A percentile compares a stretch with the other conserved stretches of the same genome.
These are phyloP conservation scores for Naganishia vaughanmartiniae DNA, from an alignment of 768 basidiomycete species.

Conservation along the genomic window DNA sequence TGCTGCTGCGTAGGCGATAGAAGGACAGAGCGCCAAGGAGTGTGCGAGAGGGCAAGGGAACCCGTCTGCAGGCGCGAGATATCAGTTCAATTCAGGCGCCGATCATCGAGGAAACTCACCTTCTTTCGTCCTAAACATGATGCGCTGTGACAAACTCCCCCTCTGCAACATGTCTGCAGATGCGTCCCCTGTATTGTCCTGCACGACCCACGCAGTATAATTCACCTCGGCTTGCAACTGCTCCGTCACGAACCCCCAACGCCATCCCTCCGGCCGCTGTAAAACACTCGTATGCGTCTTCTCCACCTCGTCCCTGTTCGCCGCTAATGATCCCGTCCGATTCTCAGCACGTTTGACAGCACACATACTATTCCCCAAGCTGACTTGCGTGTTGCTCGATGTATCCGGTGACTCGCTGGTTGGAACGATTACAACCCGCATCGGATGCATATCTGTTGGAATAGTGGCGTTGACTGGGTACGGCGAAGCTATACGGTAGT, in stretches of 20 bases:
- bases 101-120: conserved; percentile 34
- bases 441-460: not conserved
- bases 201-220: conserved; percentile 47
- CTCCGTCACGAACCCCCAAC: conserved; percentile 38
- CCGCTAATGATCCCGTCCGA: conserved; percentile 28
- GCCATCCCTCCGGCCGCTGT: conserved; percentile 41
- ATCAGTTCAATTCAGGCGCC: not conserved
- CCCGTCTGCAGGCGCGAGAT: conserved; percentile 25
- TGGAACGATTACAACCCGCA: conserved; percentile 40
- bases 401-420: conserved; percentile 31
- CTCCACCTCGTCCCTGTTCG: conserved; percentile 26
- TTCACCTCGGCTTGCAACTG: conserved; percentile 34
- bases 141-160: conserved; percentile 36
- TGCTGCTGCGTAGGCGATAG: conserved; percentile 46
- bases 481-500: conserved; percentile 48
- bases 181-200: conserved; percentile 29
- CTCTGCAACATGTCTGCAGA: conserved; percentile 9
- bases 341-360: conserved; percentile 10
- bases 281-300: conserved; percentile 29
- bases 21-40: conserved; percentile 43
- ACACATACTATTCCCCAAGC: conserved; percentile 22
- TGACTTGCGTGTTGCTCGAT: not conserved
- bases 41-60: conserved; percentile 50
- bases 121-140: conserved; percentile 49
- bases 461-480: conserved; percentile 33